phyloP scores from a whole-genome alignment of 805 yeast genomes.

The Barnettozyma sucrosica region DNA sequence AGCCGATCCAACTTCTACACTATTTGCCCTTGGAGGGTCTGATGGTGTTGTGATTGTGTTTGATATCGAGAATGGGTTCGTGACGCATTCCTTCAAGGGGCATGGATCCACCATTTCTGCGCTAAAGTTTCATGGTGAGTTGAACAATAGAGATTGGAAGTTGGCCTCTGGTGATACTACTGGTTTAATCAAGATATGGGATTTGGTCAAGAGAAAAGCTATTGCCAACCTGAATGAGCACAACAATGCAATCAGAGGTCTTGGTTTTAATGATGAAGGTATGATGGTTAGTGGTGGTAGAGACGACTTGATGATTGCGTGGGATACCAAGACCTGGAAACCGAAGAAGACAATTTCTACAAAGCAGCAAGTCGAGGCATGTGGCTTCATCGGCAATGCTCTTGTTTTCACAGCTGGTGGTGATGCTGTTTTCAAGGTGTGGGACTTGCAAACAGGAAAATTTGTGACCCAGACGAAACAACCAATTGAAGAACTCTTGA shows the following conservation, averaged over 20 bases:
- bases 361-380: conserved; percentile 63
- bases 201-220: conserved; percentile 63
- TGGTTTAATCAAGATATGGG: conserved; percentile 55
- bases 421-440: conserved; percentile 58
- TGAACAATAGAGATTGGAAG: conserved; percentile 66
- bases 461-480: conserved; percentile 33
- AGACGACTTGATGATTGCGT: conserved; percentile 68
- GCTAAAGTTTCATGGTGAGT: conserved; percentile 65
- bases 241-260: conserved; percentile 77
- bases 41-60: conserved; percentile 90
- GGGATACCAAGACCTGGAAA: conserved; percentile 48
- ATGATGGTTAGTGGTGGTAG: conserved; percentile 79
- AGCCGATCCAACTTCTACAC: conserved; percentile 73
- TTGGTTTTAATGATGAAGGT: conserved; percentile 57
- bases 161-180: conserved; percentile 68
- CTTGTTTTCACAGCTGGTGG: conserved; percentile 81
- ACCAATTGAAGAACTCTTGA: conserved; percentile 70
- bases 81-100: conserved; percentile 88
- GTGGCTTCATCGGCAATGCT: conserved; percentile 71
- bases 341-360: conserved; percentile 65
- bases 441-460: conserved; percentile 59
- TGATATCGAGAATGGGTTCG: conserved; percentile 83
- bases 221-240: conserved; percentile 66
- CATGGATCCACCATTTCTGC: conserved; percentile 88
- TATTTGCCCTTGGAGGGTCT: conserved; percentile 90